Evolutionary conservation across 1,139 yeast species (phyloP), one percentile per base, ranked within the genome.

Genomic region (Geotrichum reessii): DNA sequence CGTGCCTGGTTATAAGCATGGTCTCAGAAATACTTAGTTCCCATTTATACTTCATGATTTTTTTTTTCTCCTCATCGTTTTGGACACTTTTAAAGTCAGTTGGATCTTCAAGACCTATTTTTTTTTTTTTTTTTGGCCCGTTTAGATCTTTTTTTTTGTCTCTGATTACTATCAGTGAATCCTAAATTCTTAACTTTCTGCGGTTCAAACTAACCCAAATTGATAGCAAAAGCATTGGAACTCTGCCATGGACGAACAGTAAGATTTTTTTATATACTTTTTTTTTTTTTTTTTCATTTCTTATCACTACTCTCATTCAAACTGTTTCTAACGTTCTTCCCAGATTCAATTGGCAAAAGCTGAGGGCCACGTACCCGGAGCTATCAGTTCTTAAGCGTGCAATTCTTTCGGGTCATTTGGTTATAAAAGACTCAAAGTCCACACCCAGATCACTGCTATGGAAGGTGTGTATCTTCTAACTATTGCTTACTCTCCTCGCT

Each of bases 361-460:
- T 56, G 27, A 50, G 55, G n/a, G 47, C 55, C 28, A 21, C 40
- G 19, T 52, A 52, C 21, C 55, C 58, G 2, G 58, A 56, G 14
- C 46, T 56, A 24, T 40, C 55, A 3, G 47, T 47, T 14, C 51
- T 56, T n/a, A 47, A 52, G 5, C 49, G 50, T 17, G 52, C 58
- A 5, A 27, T 52, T 9, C 52, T 53, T 31, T 44, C 55, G 21
- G 58, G 58, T 12, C 21, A 42, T n/a, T 49, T 56, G 11, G n/a
- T 56, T 3, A 11, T 56, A 11, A 46, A 53, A 24, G 52, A 55
- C 42, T 19, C 51, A n/a, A 40, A 58, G 46, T 52, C 58, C n/a
- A 58, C 65, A n/a, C 69, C 71, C 11, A 55, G 71, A 40, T 58
- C 65, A 1, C 40, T 65, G 11, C 55, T 68, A 37, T 68, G 71